Evolutionary conservation across 2,329 filamentous ascomycete genomes (phyloP).

Genomic region (Sordariomycetes sp.): DNA sequence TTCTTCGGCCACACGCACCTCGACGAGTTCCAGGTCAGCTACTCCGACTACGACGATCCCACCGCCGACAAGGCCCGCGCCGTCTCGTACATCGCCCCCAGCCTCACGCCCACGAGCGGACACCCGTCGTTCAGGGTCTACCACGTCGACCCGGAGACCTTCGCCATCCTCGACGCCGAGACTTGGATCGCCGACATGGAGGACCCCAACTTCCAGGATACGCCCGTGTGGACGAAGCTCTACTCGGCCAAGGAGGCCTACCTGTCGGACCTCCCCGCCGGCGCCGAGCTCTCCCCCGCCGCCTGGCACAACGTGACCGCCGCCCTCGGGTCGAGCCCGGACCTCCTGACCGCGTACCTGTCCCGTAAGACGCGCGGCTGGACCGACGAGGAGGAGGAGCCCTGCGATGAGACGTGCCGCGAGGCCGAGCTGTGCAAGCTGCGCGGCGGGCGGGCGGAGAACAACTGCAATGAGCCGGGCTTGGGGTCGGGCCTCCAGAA

Average conservation of each 20-base stretch:
- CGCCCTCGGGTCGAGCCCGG: conserved; percentile 29
- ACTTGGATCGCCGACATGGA: conserved; percentile 44
- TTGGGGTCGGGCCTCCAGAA: conserved; percentile 22
- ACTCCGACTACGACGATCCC: conserved; percentile 32
- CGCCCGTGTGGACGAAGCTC: conserved; percentile 40
- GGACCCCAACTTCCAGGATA: conserved; percentile 27
- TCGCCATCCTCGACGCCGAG: conserved; percentile 39
- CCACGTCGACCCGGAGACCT: conserved; percentile 45
- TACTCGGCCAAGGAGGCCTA: conserved; percentile 47
- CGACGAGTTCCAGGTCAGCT: conserved; percentile 45
- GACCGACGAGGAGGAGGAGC: conserved; percentile 15
- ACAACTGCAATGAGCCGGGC: conserved; percentile 33
- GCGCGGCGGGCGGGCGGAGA: conserved; percentile 37
- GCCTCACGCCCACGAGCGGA: conserved; percentile 42
- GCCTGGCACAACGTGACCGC: conserved; percentile 50
- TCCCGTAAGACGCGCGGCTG: conserved; percentile 36
- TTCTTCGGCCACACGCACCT: conserved; percentile 49
- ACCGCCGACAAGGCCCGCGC: conserved; percentile 30
- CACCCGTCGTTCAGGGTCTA: conserved; percentile 49
- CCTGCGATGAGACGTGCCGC: conserved; percentile 31
- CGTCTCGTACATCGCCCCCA: conserved; percentile 43
- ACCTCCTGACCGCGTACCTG: conserved; percentile 34
- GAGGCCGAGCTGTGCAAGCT: conserved; percentile 38
- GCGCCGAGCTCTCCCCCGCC: conserved; percentile 36
- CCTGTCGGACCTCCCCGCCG: conserved; percentile 30